A percentile compares a stretch with the other conserved stretches of the same genome.
These are phyloP conservation scores for Phytophthora syringae DNA, from an alignment of 352 stramenopile species.

Conservation along the genomic window DNA sequence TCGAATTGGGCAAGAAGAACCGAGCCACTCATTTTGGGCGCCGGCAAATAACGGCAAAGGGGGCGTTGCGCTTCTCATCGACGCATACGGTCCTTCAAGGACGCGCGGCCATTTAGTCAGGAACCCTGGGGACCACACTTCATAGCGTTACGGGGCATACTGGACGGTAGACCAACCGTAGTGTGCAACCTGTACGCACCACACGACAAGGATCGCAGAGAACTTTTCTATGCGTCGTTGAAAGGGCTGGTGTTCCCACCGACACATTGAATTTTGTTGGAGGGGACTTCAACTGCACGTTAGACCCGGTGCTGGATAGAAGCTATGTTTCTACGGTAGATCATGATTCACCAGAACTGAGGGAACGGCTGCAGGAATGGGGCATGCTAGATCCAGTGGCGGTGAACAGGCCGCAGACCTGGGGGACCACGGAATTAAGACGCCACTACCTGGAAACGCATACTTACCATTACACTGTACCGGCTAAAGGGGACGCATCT, in stretches of 20 bases:
- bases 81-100: background rate
- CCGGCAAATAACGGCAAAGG: background rate
- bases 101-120: background rate
- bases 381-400: background rate
- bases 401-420: background rate
- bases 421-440: too few species aligned
- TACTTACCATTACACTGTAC: background rate
- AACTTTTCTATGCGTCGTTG: background rate
- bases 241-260: background rate
- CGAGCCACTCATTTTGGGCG: background rate
- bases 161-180: background rate
- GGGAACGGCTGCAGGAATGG: background rate
- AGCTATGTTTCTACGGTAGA: background rate
- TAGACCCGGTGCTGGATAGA: background rate
- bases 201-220: background rate
- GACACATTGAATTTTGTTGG: background rate
- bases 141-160: background rate
- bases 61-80: background rate
- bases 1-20: background rate
- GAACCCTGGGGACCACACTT: background rate
- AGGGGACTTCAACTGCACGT: conserved; percentile 1
- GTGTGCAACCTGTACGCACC: background rate
- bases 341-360: background rate
- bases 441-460: too few species aligned
- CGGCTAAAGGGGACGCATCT: background rate